These are phyloP conservation scores for Candida gigantensis DNA, from an alignment of 1,139 yeast species.

Conservation along the genomic window DNA sequence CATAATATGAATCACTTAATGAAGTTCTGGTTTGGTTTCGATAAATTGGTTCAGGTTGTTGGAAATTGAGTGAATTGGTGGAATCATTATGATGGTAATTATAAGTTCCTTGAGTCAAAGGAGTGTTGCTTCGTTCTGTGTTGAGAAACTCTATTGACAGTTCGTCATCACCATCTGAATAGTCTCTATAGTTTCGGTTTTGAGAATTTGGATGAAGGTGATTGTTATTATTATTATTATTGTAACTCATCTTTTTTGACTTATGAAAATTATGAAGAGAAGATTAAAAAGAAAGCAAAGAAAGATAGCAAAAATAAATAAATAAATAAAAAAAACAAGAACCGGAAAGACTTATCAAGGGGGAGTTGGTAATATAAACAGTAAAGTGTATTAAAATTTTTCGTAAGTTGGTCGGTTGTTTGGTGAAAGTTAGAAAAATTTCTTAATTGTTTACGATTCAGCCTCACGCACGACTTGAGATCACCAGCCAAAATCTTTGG, in stretches of 20 bases:
- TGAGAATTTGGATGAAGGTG: constrained; percentile 9
- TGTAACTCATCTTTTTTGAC: constrained; percentile 12
- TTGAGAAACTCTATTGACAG: constrained; percentile 11
- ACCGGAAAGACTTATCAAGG: too few species aligned
- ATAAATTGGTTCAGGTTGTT: constrained; percentile 34
- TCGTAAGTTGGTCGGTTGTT: too few species aligned
- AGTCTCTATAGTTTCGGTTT: constrained; percentile 9
- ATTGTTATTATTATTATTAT: constrained; percentile 7
- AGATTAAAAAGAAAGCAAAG: background rate
- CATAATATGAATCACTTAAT: constrained; percentile 22
- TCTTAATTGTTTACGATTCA: background rate
- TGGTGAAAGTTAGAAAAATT: background rate
- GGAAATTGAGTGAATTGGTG: constrained; percentile 30
- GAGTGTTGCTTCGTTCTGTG: constrained; percentile 16
- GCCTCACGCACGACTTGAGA: too few species aligned
- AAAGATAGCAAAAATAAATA: background rate
- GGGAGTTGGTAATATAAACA: too few species aligned
- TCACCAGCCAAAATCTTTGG: too few species aligned
- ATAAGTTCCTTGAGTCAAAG: constrained; percentile 20
- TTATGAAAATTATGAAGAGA: background rate
- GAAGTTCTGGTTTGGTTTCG: constrained; percentile 14
- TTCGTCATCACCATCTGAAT: constrained; percentile 11
- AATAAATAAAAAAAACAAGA: background rate
- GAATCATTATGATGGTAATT: constrained; percentile 21
- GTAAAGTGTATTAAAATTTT: background rate